Evolutionary conservation across 805 yeast genomes (phyloP).

Genomic region (Metschnikowia lachancei): DNA sequence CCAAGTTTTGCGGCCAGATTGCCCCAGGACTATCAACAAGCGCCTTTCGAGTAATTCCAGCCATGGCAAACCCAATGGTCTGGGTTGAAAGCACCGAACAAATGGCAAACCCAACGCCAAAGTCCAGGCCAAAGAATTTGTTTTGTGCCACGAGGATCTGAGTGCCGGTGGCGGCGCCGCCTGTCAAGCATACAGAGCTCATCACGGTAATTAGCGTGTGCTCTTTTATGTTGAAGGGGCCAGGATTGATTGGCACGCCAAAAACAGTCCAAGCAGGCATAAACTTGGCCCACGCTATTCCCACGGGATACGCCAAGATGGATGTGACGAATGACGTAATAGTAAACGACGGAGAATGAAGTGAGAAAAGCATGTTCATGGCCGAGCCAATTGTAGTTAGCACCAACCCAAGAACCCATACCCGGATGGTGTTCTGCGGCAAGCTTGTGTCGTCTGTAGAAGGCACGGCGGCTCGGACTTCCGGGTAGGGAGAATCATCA

Average conservation of each 20-base stretch:
- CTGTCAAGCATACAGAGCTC: conserved; percentile 20
- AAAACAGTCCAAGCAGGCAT: conserved; percentile 13
- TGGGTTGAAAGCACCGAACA: conserved; percentile 31
- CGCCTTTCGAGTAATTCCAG: conserved; percentile 26
- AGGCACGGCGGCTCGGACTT: conserved; percentile 25
- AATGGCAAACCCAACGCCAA: conserved; percentile 26
- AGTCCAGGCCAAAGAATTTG: conserved; percentile 14
- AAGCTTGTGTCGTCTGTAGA: conserved; percentile 19
- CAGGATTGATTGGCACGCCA: conserved; percentile 23
- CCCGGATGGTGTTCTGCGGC: conserved; percentile 21
- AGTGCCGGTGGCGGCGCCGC: conserved; percentile 20
- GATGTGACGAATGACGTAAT: conserved; percentile 28
- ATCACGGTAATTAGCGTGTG: conserved; percentile 17
- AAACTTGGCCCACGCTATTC: conserved; percentile 19
- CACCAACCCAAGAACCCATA: conserved; percentile 22
- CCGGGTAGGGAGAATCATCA: conserved; percentile 23
- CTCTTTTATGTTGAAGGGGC: conserved; percentile 19
- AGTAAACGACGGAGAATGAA: conserved; percentile 26
- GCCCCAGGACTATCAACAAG: conserved; percentile 17
- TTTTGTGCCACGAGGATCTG: conserved; percentile 22
- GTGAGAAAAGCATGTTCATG: conserved; percentile 26
- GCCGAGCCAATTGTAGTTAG: conserved; percentile 28
- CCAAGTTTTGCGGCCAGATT: conserved; percentile 21
- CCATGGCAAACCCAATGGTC: conserved; percentile 28
- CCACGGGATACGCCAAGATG: conserved; percentile 26